Conservation (phyloP, 176 grass and related monocot species). For the Stipa capillata region DNA sequence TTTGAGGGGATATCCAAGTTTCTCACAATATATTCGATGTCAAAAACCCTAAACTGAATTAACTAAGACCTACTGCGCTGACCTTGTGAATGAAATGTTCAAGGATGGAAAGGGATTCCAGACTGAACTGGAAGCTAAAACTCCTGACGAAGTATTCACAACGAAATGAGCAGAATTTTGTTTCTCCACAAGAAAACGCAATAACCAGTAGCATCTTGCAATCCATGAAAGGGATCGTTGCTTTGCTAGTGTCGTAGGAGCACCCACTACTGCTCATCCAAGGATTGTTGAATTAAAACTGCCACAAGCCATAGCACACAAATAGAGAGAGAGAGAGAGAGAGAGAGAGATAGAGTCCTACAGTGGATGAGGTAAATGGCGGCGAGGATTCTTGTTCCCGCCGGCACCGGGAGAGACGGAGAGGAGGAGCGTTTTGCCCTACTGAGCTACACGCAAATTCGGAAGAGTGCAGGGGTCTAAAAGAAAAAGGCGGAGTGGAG, state of each 20-base stretch:
- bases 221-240: background rate
- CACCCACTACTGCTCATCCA: background rate
- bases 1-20: no score
- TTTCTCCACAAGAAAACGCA: background rate
- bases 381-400: background rate
- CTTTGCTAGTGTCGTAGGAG: background rate
- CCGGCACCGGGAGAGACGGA: no score
- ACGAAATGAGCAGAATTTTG: background rate
- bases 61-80: background rate
- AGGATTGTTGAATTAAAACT: no score
- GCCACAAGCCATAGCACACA: no score
- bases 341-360: background rate
- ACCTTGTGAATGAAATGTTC: background rate
- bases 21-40: background rate
- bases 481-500: background rate
- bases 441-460: background rate
- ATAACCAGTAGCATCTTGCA: background rate
- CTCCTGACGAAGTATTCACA: background rate
- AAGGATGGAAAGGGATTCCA: background rate
- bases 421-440: background rate
- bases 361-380: background rate
- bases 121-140: background rate
- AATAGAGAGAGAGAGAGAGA: no score
- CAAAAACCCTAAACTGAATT: background rate
- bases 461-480: background rate